A percentile compares a stretch with the other conserved stretches of the same genome.
These are phyloP conservation scores for Otatea glauca DNA, from an alignment of 176 grass and related monocot species.

Conservation along the genomic window DNA sequence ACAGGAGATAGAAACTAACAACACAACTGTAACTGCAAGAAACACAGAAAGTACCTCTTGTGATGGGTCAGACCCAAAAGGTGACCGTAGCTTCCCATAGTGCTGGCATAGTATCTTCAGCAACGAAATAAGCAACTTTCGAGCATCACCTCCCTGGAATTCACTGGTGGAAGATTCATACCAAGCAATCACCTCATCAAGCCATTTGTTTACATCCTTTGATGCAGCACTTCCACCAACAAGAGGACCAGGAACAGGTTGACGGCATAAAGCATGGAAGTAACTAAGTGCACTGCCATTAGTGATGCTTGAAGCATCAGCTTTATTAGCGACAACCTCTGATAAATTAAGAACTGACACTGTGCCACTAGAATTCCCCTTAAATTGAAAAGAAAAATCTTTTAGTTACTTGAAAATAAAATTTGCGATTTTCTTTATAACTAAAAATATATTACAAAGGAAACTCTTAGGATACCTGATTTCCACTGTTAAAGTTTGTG, in stretches of 20 bases:
- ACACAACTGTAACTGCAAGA: conserved; percentile 26
- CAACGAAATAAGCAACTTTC: conserved; percentile 80
- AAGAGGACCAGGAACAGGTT: conserved; percentile 87
- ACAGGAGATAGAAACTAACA: neutral
- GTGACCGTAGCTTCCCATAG: conserved; percentile 93
- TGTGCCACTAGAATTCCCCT: conserved; percentile 54
- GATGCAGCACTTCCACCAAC: conserved; percentile 80
- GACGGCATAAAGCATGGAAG: conserved; percentile 73
- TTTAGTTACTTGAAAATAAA: conserved; percentile 39
- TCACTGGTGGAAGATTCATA: conserved; percentile 59
- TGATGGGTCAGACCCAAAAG: conserved; percentile 89
- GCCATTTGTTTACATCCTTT: conserved; percentile 96
- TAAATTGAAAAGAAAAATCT: conserved; percentile 37
- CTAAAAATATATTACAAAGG: conserved; percentile 26
- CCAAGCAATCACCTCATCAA: conserved; percentile 79
- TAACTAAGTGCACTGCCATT: conserved; percentile 60
- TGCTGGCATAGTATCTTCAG: conserved; percentile 91
- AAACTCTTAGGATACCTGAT: conserved; percentile 55
- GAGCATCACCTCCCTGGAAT: conserved; percentile 67
- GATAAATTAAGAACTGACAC: conserved; percentile 82
- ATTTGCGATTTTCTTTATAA: conserved; percentile 24
- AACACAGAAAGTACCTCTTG: conserved; percentile 62
- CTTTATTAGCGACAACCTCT: conserved; percentile 67
- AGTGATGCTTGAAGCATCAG: conserved; percentile 56
- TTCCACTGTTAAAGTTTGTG: conserved; percentile 60